phyloP scores from a whole-genome alignment of 225 moss, liverwort and hornwort species.

The Physcomitrium patens region DNA sequence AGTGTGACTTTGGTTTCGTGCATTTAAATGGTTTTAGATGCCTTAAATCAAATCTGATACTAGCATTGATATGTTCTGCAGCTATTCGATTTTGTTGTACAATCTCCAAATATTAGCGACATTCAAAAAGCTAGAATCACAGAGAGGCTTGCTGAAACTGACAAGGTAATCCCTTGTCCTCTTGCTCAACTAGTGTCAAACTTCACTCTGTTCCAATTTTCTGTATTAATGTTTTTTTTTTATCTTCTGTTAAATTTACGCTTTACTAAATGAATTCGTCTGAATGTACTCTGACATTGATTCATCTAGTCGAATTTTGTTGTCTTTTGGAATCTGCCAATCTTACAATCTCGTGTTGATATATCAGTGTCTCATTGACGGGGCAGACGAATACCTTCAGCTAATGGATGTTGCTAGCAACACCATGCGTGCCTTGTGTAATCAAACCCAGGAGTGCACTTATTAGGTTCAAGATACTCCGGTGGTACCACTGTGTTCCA shows the following conservation, averaged over 20 bases:
- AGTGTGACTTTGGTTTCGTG: background rate
- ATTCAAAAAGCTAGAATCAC: slow-evolving; percentile 83
- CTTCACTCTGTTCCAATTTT: background rate
- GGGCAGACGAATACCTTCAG: slow-evolving; percentile 97
- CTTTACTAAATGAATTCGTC: background rate
- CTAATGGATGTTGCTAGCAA: slow-evolving; percentile 93
- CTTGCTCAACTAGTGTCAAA: background rate
- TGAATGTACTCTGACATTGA: background rate
- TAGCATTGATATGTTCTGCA: slow-evolving; percentile 31
- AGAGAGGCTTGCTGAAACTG: slow-evolving; percentile 79
- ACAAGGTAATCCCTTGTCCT: slow-evolving; percentile 57
- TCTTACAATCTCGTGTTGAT: slow-evolving; percentile 27
- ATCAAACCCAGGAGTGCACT: slow-evolving; percentile 59
- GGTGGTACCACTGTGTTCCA: background rate
- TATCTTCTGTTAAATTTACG: background rate
- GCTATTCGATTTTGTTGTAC: slow-evolving; percentile 79
- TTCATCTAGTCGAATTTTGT: background rate
- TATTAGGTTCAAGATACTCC: slow-evolving; percentile 30
- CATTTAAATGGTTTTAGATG: background rate
- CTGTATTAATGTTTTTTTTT: background rate
- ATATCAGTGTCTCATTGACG: slow-evolving; percentile 76
- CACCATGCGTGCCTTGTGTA: slow-evolving; percentile 83
- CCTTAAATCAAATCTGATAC: slow-evolving; percentile 3
- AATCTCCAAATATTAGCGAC: slow-evolving; percentile 65
- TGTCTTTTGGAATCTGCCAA: background rate